A percentile compares a stretch with the other conserved stretches of the same genome.
Evolutionary conservation across 441 rosid species (phyloP).

Genomic region (Hura crepitans): DNA sequence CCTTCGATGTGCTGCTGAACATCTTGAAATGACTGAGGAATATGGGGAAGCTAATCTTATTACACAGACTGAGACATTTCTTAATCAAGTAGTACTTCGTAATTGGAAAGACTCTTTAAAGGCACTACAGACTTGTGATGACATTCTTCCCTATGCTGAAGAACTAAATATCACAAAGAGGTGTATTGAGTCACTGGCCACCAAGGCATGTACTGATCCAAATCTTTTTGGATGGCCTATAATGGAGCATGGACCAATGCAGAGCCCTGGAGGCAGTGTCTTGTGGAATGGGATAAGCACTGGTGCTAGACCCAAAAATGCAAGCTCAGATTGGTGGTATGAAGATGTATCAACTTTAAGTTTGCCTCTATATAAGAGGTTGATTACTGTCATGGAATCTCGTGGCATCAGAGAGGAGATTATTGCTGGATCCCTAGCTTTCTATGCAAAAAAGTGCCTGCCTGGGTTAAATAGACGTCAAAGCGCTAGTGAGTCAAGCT

Average conservation of each 20-base stretch:
- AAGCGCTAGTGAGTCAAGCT: conserved; percentile 52
- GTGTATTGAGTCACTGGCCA: conserved; percentile 75
- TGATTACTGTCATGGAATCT: conserved; percentile 66
- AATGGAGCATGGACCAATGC: conserved; percentile 87
- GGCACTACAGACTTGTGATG: conserved; percentile 79
- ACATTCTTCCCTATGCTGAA: conserved; percentile 62
- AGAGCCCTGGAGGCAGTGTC: conserved; percentile 94
- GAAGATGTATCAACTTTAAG: conserved; percentile 81
- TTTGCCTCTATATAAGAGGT: conserved; percentile 65
- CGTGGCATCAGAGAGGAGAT: conserved; percentile 72
- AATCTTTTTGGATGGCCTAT: conserved; percentile 92
- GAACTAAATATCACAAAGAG: conserved; percentile 62
- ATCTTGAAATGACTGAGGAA: conserved; percentile 89
- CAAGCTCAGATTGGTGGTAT: conserved; percentile 93
- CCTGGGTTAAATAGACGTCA: conserved; percentile 83
- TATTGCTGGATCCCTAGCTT: conserved; percentile 70
- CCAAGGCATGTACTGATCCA: conserved; percentile 75
- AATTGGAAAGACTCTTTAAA: conserved; percentile 88
- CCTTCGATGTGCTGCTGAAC: conserved; percentile 85
- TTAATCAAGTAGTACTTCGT: conserved; percentile 72
- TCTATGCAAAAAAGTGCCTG: conserved; percentile 68
- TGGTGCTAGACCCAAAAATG: conserved; percentile 70
- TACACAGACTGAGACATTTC: conserved; percentile 68
- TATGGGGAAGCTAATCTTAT: conserved; percentile 85
- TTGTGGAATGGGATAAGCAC: conserved; percentile 98